These are phyloP conservation scores for Fusarium sulawesiense DNA, from an alignment of 2,329 filamentous ascomycete genomes.

Conservation along the genomic window DNA sequence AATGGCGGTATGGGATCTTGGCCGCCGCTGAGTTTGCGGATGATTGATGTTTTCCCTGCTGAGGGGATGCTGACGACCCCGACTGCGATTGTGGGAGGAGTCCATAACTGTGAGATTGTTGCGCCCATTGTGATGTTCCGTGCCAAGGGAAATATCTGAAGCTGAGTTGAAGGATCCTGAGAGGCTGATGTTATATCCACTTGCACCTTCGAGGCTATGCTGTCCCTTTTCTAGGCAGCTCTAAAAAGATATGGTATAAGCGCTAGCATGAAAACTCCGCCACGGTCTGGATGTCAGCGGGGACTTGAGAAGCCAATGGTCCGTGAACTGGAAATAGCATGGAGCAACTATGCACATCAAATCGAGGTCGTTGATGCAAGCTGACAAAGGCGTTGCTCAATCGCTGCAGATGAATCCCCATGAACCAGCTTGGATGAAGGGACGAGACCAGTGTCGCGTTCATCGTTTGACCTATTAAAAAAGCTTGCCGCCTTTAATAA, in stretches of 20 bases:
- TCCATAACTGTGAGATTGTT: slow-evolving; percentile 5
- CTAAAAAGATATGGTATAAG: neutral
- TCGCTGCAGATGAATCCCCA: no score
- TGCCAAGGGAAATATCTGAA: neutral
- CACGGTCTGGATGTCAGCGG: neutral
- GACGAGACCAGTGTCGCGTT: no score
- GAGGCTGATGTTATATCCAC: neutral
- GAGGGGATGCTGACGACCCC: neutral
- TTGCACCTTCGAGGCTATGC: no score
- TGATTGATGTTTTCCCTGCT: neutral
- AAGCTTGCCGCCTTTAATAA: no score
- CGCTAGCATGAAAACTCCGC: neutral
- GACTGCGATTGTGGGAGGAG: neutral
- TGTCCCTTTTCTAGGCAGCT: neutral
- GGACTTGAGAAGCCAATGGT: neutral
- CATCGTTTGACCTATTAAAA: no score
- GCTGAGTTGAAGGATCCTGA: no score
- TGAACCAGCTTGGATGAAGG: no score
- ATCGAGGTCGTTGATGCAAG: fast-evolving
- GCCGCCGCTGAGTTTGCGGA: neutral
- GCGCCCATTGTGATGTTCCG: neutral
- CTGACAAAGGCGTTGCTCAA: neutral
- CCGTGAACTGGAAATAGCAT: neutral
- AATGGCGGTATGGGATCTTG: fast-evolving
- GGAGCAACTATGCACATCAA: fast-evolving